phyloP scores from a whole-genome alignment of 768 basidiomycete species.

The Russula earlei region DNA sequence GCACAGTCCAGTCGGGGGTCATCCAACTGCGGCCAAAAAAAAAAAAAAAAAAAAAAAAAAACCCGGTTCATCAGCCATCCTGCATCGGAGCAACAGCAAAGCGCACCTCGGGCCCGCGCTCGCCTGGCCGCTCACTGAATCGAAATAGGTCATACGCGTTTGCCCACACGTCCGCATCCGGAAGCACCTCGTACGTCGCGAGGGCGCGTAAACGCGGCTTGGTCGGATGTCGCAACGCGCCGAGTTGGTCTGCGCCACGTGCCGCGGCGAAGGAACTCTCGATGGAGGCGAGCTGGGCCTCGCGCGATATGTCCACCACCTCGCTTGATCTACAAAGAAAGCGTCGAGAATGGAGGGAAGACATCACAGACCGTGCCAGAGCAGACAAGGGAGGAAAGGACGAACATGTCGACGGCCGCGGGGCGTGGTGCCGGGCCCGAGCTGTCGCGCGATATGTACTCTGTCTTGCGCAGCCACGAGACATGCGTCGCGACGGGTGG shows the following conservation, averaged over 20 bases:
- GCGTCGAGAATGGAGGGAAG: background rate
- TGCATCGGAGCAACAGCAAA: background rate
- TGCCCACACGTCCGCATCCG: conserved; percentile 80
- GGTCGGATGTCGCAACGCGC: conserved; percentile 61
- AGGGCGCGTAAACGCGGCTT: conserved; percentile 67
- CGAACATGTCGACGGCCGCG: conserved; percentile 46
- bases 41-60: background rate
- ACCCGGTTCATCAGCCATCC: background rate
- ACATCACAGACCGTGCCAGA: background rate
- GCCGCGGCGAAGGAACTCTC: conserved; percentile 65
- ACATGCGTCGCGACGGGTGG: conserved; percentile 53
- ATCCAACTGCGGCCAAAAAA: conserved; percentile 37
- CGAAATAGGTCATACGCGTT: conserved; percentile 84
- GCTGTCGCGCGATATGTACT: conserved; percentile 69
- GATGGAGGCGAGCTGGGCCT: conserved; percentile 68
- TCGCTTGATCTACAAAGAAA: conserved; percentile 34
- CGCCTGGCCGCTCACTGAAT: conserved; percentile 82
- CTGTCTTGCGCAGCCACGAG: conserved; percentile 87
- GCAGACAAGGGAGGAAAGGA: conserved; percentile 3
- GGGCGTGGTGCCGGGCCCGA: conserved; percentile 32
- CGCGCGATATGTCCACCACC: conserved; percentile 57
- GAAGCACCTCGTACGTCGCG: conserved; percentile 75
- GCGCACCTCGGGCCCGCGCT: conserved; percentile 55
- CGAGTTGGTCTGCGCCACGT: conserved; percentile 51
- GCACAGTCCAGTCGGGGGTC: conserved; percentile 81